Percentiles rank a stretch among this genome's conserved stretches.
Conservation (phyloP, 2,329 filamentous ascomycete genomes). For the Blumeria graminis region DNA sequence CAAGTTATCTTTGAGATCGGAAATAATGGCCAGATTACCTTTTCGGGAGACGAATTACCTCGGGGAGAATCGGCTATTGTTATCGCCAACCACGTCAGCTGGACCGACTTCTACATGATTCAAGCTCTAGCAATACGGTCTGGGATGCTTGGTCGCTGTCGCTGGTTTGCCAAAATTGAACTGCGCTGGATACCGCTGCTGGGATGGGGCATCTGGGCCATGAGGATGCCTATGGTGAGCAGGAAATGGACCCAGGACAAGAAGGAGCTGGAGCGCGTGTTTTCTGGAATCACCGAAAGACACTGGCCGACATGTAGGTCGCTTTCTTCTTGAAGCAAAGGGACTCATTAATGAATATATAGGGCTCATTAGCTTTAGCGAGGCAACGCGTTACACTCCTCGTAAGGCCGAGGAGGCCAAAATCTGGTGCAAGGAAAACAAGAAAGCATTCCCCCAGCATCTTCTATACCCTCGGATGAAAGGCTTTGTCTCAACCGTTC, state of each 20-base stretch:
- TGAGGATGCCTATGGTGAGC: slow-evolving; percentile 39
- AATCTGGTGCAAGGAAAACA: slow-evolving; percentile 26
- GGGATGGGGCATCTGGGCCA: slow-evolving; percentile 39
- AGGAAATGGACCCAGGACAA: slow-evolving; percentile 33
- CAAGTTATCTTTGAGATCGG: slow-evolving; percentile 28
- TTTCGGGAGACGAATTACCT: slow-evolving; percentile 27
- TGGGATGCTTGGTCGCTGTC: slow-evolving; percentile 34
- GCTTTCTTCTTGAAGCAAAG: neutral
- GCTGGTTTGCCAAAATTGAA: slow-evolving; percentile 37
- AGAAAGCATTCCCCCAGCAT: slow-evolving; percentile 27
- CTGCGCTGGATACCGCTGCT: slow-evolving; percentile 33
- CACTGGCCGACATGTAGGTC: slow-evolving; percentile 34
- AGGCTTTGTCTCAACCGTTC: slow-evolving; percentile 34
- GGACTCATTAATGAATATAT: neutral
- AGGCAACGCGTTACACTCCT: slow-evolving; percentile 33
- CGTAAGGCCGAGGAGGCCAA: slow-evolving; percentile 26
- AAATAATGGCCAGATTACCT: slow-evolving; percentile 28
- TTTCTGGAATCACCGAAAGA: slow-evolving; percentile 25
- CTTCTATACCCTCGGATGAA: slow-evolving; percentile 35
- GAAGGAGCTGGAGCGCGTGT: slow-evolving; percentile 30
- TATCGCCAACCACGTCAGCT: slow-evolving; percentile 33
- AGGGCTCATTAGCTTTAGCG: slow-evolving; percentile 42
- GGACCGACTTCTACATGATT: slow-evolving; percentile 41
- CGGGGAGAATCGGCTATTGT: slow-evolving; percentile 33
- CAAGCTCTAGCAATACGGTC: slow-evolving; percentile 28